Evolutionary conservation across 177 flowering plant species (phyloP), one percentile per base, ranked within the genome.

Genomic region (Vitis hybrid): DNA sequence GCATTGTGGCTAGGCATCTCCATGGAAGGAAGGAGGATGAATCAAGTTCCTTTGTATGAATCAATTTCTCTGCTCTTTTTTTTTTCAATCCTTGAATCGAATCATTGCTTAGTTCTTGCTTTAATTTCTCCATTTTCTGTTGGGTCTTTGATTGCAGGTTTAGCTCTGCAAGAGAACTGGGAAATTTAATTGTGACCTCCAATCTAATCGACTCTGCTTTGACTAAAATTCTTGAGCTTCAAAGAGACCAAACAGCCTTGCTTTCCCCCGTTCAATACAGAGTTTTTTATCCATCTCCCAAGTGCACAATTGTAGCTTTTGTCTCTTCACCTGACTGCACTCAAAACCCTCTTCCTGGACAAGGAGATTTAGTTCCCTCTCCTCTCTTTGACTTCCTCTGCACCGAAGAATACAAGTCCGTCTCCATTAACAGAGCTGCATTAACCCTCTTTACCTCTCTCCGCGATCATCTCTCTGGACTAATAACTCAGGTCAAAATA

Each of bases 381-480:
- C 71, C 62, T 62, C 59, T n/a, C 4, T 76, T 81, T 67, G 67
- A 73, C 5, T 79, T 84, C 66, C 69, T 81, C 10, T 18, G 64
- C 76, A 60, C 67, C 69, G 61, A 72, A 64, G 61, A 49, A 67
- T 65, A 65, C 58, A 68, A 72, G 1, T 35, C 71, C 0, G 77
- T 82, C 71, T 75, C 85, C 32, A 61, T 80, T 58, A 61, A 73
- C 68, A 56, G 27, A 63, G 61, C 57, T 18, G 82, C 83, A n/a
- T 10, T 73, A 8, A 9, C 59, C 48, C 74, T 65, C 46, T 84
- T 84, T 60, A 35, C 2, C 11, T 68, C 81, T 65, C 49, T 61
- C 20, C 49, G 10, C 8, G 64, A 70, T 63, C 54, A 77, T 58
- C 81, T 82, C 60, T 56, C 73, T 49, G 2, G 1, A 10, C 69